Evolutionary conservation across 306 rosid genomes (phyloP), one percentile per base, ranked within the genome.

Genomic region (Herpetospermum pedunculosum): DNA sequence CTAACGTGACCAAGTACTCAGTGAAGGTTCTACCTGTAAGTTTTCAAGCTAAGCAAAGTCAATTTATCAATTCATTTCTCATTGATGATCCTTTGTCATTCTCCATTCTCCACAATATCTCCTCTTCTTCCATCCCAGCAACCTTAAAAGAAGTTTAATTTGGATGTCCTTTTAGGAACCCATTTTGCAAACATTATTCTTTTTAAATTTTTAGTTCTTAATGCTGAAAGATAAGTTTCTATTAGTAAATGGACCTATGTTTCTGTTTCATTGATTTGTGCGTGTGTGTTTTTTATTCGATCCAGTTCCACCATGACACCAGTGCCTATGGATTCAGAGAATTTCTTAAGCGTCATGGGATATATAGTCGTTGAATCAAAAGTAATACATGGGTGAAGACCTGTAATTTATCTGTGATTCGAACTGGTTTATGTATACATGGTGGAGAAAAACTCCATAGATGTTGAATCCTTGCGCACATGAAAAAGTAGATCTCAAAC

Each of bases 11-110:
- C 2, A 91, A 86, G 67, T 93, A 93, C 88, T 84, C 88, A 0
- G 98, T 89, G 85, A 88, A 88, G 75, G 97, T 94, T 68, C 57
- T 91, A 46, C 98, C 98, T 15, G 95, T 93, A 89, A 88, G 98
- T 89, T 70, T 64, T 72, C 21, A 35, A 30, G 19, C 75, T 21
- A 13, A 40, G 21, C 35, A 10, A 3, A 64, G 30, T 64, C 9
- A 4, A 38, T 64, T 37, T 10, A 35, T 32, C 37, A 60, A 34
- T 60, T 60, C 25, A 60, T 34, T 58, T 60, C 14, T 60, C 69
- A 32, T 60, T 60, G 26, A 15, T 6, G 19, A 28, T 58, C 38
- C 69, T 8, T 60, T 30, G 13, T 29, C 14, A 60, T 32, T 3
- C 10, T 34, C 1, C 14, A 7, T 60, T 34, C 18, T 57, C 35